A percentile compares a stretch with the other conserved stretches of the same genome.
phyloP scores from a whole-genome alignment of 305 asterid genomes.

The Coffea humblotiana region DNA sequence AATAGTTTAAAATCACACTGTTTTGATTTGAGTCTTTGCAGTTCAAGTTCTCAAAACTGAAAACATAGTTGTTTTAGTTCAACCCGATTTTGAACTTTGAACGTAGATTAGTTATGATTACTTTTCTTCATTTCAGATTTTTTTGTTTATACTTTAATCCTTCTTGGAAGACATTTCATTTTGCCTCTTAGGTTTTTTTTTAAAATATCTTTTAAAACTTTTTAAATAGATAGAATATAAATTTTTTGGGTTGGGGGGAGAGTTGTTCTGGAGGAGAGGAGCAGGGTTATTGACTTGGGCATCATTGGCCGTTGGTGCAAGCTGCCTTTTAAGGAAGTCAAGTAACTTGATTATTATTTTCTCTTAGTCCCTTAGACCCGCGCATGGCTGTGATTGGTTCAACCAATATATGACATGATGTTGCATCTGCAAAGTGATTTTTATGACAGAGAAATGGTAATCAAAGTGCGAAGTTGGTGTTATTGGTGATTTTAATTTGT shows the following conservation, averaged over 20 bases:
- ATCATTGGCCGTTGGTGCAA: background rate
- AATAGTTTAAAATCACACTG: too few species aligned
- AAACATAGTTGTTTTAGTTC: too few species aligned
- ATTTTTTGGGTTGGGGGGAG: background rate
- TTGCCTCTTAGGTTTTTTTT: background rate
- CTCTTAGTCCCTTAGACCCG: background rate
- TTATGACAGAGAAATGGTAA: background rate
- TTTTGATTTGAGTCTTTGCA: background rate
- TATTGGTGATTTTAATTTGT: background rate
- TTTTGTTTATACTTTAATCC: background rate
- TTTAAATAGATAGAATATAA: too few species aligned
- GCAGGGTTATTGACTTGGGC: background rate
- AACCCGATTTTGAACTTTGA: too few species aligned
- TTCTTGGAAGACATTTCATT: background rate
- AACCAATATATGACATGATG: background rate
- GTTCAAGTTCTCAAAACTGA: background rate
- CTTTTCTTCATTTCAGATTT: conserved; percentile 2
- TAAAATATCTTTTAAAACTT: too few species aligned
- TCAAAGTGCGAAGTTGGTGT: background rate
- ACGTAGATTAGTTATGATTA: background rate
- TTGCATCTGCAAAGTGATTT: background rate
- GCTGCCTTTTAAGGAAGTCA: background rate
- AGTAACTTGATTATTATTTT: background rate
- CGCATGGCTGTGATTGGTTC: background rate
- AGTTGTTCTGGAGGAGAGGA: background rate